Evolutionary conservation across 2,329 filamentous ascomycete species (phyloP).

Genomic region (Lasiodiplodia theobromae): DNA sequence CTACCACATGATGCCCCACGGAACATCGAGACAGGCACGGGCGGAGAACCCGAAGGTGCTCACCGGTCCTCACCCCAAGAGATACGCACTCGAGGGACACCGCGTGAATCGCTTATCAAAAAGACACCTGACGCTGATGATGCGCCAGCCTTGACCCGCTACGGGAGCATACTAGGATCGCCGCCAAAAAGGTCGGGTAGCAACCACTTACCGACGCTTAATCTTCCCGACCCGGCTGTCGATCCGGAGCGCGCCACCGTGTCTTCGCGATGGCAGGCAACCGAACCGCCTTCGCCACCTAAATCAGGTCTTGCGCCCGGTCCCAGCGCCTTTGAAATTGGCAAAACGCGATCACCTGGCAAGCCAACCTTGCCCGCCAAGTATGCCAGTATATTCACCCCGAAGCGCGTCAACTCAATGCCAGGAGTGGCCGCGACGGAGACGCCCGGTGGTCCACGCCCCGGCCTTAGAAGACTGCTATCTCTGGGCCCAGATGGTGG

Average conservation of each 20-base stretch:
- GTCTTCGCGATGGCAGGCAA: constrained; percentile 27
- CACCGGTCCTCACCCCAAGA: constrained; percentile 29
- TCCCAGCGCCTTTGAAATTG: constrained; percentile 54
- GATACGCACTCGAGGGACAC: constrained; percentile 32
- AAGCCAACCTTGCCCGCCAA: constrained; percentile 38
- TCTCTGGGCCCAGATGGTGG: constrained; percentile 50
- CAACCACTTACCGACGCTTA: constrained; percentile 57
- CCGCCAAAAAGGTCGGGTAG: constrained; percentile 17
- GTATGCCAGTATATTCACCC: constrained; percentile 49
- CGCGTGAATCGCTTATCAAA: constrained; percentile 30
- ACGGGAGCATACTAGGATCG: constrained; percentile 67
- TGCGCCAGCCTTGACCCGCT: constrained; percentile 54
- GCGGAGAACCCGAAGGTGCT: constrained; percentile 30
- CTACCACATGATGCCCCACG: constrained; percentile 38
- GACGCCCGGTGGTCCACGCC: constrained; percentile 37
- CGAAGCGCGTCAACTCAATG: constrained; percentile 51
- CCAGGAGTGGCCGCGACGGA: constrained; percentile 34
- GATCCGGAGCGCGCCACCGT: constrained; percentile 46
- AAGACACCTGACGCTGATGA: constrained; percentile 20
- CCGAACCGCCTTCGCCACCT: constrained; percentile 33
- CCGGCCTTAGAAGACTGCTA: constrained; percentile 49
- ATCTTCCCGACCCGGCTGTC: constrained; percentile 69
- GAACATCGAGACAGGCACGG: constrained; percentile 34
- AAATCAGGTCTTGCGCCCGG: background rate
- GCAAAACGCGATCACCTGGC: constrained; percentile 47